These are phyloP conservation scores for Sporothrix pallida DNA, from an alignment of 2,329 filamentous ascomycete genomes.

Conservation along the genomic window DNA sequence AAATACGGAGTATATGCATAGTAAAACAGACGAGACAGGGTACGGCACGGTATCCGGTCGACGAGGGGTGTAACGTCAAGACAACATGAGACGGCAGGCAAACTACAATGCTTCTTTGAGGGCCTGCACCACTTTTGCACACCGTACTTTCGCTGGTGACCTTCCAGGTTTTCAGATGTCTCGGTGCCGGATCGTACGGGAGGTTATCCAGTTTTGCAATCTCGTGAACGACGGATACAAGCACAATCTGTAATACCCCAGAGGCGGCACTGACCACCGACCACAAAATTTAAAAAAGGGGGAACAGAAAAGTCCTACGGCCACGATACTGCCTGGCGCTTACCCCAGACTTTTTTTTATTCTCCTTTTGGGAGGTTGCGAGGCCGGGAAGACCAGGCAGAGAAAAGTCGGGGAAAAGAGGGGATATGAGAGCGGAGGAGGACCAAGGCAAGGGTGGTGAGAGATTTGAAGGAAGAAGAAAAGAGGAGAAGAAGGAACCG, in stretches of 20 bases:
- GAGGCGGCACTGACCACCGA: not conserved
- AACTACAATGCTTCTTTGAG: not conserved
- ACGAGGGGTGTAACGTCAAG: not conserved
- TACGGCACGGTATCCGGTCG: slow-evolving; percentile 1
- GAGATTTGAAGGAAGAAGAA: not conserved
- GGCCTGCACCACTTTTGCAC: not conserved
- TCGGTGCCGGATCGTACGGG: not conserved
- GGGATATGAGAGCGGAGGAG: not conserved
- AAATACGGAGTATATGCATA: not conserved
- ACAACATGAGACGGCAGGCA: slow-evolving; percentile 8
- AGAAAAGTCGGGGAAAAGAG: slow-evolving; percentile 14
- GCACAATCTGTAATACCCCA: no score
- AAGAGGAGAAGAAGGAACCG: not conserved
- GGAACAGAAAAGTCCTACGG: not conserved
- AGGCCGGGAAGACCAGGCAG: slow-evolving; percentile 5
- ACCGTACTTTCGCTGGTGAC: not conserved
- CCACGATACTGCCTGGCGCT: slow-evolving; percentile 2
- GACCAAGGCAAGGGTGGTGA: not conserved
- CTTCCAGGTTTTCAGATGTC: not conserved
- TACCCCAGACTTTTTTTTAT: slow-evolving; percentile 19
- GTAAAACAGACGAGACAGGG: not conserved
- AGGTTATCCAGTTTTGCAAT: not conserved
- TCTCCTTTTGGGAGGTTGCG: not conserved
- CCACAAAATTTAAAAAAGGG: not conserved
- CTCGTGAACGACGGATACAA: not conserved